Percentiles rank a stretch among this genome's conserved stretches.
These are phyloP conservation scores for Trametes villosa DNA, from an alignment of 768 basidiomycete genomes.

Conservation along the genomic window DNA sequence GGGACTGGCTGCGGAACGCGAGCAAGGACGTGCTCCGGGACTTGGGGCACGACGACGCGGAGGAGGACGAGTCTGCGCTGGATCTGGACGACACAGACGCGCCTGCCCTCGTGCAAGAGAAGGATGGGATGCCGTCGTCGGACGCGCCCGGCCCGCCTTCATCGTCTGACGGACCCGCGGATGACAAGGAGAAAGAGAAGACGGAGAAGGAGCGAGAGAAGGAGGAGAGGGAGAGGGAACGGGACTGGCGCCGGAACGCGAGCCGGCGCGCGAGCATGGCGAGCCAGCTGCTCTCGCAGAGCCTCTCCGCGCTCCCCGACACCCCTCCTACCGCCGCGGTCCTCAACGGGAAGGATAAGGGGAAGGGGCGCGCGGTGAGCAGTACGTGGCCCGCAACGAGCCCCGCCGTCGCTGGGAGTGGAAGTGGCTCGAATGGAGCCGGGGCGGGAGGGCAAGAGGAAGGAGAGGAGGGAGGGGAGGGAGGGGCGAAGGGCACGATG, in stretches of 20 bases:
- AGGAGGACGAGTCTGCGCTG: too few species aligned
- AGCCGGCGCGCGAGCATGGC: constrained; percentile 62
- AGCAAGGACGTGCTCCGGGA: constrained; percentile 14
- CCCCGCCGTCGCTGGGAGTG: background rate
- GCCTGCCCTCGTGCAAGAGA: background rate
- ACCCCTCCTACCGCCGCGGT: constrained; percentile 32
- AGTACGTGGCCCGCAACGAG: constrained; percentile 13
- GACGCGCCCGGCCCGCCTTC: background rate
- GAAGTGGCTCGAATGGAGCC: background rate
- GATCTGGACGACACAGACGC: background rate
- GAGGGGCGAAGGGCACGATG: background rate
- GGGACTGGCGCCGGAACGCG: constrained; percentile 41
- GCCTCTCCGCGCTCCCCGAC: constrained; percentile 54
- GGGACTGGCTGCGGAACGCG: constrained; percentile 18
- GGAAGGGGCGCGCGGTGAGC: constrained; percentile 24
- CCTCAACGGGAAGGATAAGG: constrained; percentile 26
- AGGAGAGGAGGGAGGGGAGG: background rate
- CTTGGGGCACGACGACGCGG: constrained; percentile 7
- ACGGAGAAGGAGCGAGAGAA: constrained; percentile 14
- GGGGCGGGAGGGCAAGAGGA: background rate
- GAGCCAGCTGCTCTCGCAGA: constrained; percentile 64
- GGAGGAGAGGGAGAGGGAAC: constrained; percentile 15
- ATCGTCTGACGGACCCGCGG: background rate
- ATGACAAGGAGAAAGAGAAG: constrained; percentile 6
- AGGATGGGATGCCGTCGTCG: background rate